Evolutionary conservation across 257 asterid species (phyloP), one percentile per base, ranked within the genome.

Genomic region (Craterostigma plantagineum): DNA sequence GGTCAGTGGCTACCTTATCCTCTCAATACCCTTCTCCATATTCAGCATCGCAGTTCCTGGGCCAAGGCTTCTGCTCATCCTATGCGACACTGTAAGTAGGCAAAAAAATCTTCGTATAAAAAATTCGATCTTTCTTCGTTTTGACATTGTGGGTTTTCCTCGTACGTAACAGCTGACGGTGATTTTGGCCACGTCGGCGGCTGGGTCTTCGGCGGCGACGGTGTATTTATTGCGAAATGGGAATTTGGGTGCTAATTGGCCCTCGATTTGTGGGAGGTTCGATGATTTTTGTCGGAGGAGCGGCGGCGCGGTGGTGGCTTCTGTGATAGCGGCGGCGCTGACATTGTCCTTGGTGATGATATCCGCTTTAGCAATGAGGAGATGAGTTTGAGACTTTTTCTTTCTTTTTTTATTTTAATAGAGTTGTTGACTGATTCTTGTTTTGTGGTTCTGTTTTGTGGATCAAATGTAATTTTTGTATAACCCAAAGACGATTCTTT

Each of bases 1-100:
- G 16, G 92, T 77, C 4, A 57, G 68, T 3, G 92, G 62, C n/a
- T 76, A 79, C 61, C 77, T 83, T 1, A 49, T 71, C 38, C 79
- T 83, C 1, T 76, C 92, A 12, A 45, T 76, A 11, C 92, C 93
- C 36, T 69, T 84, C 59, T 74, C 93, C 39, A 63, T 84, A 3
- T 79, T 64, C 11, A 58, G 72, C 63, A 55, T 71, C 46, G 72
- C 43, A 1, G 63, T 63, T 9, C 43, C 45, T 1, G 79, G 33
- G 7, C 67, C 72, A 0, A 68, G 72, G 17, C 59, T 71, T 41
- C 51, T 71, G 0, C 72, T 71, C 41, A 49, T 71, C 15, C 5
- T 71, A 47, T 57, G 56, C 33, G 95, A 84, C 67, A 74, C 93
- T n/a, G n/a, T n/a, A n/a, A 0, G 93, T 79, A 69, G 43, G 61